These are phyloP conservation scores for Coffea eugenioides DNA, from an alignment of 257 asterid genomes.

Conservation along the genomic window DNA sequence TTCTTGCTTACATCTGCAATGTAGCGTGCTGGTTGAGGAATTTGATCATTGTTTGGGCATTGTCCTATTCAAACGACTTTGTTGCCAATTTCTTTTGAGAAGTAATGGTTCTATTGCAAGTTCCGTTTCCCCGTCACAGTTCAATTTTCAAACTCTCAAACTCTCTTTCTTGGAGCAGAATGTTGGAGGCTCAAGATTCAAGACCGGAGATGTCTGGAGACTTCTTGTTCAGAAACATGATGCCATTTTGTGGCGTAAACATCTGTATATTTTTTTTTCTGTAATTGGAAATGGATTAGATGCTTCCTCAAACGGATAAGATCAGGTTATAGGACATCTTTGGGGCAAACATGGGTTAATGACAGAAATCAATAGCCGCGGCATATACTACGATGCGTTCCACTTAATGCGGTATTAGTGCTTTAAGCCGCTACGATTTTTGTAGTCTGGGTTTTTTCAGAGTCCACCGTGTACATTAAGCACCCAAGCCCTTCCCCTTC, in stretches of 20 bases:
- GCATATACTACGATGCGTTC: background rate
- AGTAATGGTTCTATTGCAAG: background rate
- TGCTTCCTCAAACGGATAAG: too few relatives aligned
- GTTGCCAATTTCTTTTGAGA: background rate
- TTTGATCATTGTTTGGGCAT: too few relatives aligned
- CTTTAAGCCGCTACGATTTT: background rate
- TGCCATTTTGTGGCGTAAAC: background rate
- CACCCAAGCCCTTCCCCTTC: background rate
- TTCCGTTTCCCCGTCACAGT: background rate
- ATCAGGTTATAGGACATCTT: too few relatives aligned
- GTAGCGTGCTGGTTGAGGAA: too few relatives aligned
- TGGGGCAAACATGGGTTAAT: too few relatives aligned
- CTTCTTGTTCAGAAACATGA: background rate
- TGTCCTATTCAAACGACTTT: background rate
- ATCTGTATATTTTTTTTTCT: background rate
- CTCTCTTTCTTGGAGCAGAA: background rate
- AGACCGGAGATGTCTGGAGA: background rate
- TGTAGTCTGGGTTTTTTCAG: background rate
- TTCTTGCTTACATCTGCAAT: too few relatives aligned
- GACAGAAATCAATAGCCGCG: background rate
- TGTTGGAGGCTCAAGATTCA: background rate
- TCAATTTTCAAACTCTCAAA: background rate
- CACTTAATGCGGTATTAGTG: background rate
- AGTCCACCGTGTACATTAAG: background rate
- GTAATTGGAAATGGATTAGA: too few relatives aligned